Percentiles rank a stretch among this genome's conserved stretches.
Evolutionary conservation across 2,329 filamentous ascomycete genomes (phyloP).

Genomic region (Eurotiales sp.): DNA sequence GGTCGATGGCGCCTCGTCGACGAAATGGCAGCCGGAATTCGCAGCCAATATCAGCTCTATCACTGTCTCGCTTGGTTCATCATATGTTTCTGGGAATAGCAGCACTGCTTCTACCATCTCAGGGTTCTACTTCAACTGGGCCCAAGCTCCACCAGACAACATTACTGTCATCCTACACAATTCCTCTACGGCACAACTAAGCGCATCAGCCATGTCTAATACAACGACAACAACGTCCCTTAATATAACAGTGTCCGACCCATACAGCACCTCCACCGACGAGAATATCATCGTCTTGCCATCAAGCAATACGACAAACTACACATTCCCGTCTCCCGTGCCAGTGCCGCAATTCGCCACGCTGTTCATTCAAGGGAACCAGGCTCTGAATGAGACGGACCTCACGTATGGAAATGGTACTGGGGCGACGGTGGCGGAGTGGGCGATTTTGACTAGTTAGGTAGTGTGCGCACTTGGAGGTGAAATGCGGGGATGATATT

Average conservation of each 20-base stretch:
- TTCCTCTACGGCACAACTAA: conserved; percentile 24
- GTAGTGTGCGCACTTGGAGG: too few species aligned
- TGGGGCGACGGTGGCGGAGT: conserved; percentile 47
- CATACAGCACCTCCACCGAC: conserved; percentile 29
- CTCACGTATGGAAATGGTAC: conserved; percentile 32
- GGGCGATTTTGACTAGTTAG: conserved; percentile 36
- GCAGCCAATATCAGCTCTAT: conserved; percentile 52
- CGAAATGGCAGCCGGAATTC: conserved; percentile 61
- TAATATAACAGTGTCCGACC: conserved; percentile 27
- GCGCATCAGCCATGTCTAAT: conserved; percentile 22
- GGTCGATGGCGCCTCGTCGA: conserved; percentile 63
- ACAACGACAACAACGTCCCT: background rate
- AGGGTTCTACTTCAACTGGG: conserved; percentile 60
- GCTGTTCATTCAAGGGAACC: conserved; percentile 43
- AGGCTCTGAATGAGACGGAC: conserved; percentile 29
- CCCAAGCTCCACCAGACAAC: conserved; percentile 50
- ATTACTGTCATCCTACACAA: conserved; percentile 57
- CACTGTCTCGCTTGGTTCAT: conserved; percentile 50
- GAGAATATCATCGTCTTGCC: conserved; percentile 35
- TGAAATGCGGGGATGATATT: too few species aligned
- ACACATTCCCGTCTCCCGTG: conserved; percentile 31
- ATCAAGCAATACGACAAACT: conserved; percentile 40
- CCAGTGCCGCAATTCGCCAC: conserved; percentile 40
- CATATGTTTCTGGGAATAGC: conserved; percentile 23
- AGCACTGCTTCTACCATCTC: conserved; percentile 28